phyloP scores from a whole-genome alignment of 2,329 filamentous ascomycete species.

The Ilyonectria mors-panacis region DNA sequence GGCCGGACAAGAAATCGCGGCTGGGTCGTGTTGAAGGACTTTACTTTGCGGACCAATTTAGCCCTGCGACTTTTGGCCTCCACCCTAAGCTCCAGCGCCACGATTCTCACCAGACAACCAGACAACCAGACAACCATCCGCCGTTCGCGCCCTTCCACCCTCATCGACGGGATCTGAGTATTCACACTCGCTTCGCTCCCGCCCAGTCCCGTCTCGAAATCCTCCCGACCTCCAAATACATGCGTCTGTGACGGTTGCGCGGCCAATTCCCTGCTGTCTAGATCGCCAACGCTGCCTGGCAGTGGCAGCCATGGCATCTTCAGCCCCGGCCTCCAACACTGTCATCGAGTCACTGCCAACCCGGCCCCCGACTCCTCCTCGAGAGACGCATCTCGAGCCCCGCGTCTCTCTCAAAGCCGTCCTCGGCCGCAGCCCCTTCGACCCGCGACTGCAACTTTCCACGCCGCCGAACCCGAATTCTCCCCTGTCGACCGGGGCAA shows the following conservation, averaged over 20 bases:
- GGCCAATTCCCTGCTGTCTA: conserved; percentile 54
- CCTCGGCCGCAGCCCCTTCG: conserved; percentile 55
- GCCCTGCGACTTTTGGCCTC: conserved; percentile 27
- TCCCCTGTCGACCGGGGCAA: conserved; percentile 58
- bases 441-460: conserved; percentile 57
- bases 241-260: conserved; percentile 42
- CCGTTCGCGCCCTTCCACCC: not conserved
- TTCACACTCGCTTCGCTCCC: not conserved
- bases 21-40: conserved; percentile 35
- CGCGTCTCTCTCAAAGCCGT: conserved; percentile 54
- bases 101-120: conserved; percentile 12
- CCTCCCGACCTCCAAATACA: conserved; percentile 33
- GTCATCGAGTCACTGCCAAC: conserved; percentile 68
- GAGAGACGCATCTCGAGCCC: conserved; percentile 62
- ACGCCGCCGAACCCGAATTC: conserved; percentile 68
- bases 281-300: conserved; percentile 58
- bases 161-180: not conserved
- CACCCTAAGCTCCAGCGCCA: conserved; percentile 32
- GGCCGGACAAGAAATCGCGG: conserved; percentile 41
- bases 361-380: conserved; percentile 79
- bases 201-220: conserved; percentile 18
- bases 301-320: conserved; percentile 59
- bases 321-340: conserved; percentile 53
- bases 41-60: conserved; percentile 29
- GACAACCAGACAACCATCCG: conserved; percentile 1